These are phyloP conservation scores for Penstemon newberryi DNA, from an alignment of 257 asterid species.

Conservation along the genomic window DNA sequence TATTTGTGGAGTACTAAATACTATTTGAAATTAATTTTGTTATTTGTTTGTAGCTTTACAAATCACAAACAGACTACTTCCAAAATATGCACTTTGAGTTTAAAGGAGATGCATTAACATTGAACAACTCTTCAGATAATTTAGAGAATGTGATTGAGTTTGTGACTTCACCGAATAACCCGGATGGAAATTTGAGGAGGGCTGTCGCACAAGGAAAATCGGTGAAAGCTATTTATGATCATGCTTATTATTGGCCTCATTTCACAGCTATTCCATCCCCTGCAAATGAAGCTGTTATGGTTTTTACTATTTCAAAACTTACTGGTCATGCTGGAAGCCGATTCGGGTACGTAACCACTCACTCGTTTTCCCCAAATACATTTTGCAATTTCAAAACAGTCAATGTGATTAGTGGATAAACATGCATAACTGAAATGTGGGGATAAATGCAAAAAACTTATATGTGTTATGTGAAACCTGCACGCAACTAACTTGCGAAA, in stretches of 20 bases:
- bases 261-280: conserved; percentile 66
- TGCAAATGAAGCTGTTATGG: conserved; percentile 66
- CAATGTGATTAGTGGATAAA: too few relatives aligned
- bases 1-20: too few relatives aligned
- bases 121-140: conserved; percentile 36
- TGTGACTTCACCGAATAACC: conserved; percentile 80
- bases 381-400: too few relatives aligned
- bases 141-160: conserved; percentile 48
- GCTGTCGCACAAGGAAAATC: conserved; percentile 41
- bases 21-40: not conserved
- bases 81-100: conserved; percentile 41
- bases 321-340: conserved; percentile 88
- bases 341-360: conserved; percentile 50
- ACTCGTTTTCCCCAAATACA: not conserved
- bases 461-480: too few relatives aligned
- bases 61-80: conserved; percentile 53
- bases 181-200: conserved; percentile 51
- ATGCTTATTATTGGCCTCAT: conserved; percentile 85
- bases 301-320: conserved; percentile 68
- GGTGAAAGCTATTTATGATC: conserved; percentile 50
- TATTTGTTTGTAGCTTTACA: conserved; percentile 41
- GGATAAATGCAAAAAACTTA: too few relatives aligned
- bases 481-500: too few relatives aligned
- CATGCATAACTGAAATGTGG: too few relatives aligned
- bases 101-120: conserved; percentile 43